Base-by-base conservation (phyloP, 495 filamentous ascomycete genomes). In the Astrothelium macrocarpum region DNA sequence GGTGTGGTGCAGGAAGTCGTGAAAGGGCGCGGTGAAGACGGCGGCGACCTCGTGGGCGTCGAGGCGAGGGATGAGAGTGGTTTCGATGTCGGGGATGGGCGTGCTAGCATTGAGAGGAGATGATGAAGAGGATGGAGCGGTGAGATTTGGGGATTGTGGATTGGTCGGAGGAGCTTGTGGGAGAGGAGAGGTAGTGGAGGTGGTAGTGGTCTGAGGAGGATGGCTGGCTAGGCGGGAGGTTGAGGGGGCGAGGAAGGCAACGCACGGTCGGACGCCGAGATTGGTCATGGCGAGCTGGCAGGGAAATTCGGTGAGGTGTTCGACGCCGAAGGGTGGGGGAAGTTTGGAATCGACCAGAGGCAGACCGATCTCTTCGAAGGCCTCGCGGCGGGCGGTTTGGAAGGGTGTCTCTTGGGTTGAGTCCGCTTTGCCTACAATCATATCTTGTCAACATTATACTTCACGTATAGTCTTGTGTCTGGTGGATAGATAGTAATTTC, bases 361-460 rank as follows among this genome's bases (percentile, higher is more conserved):
- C 0, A 96, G 83, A 1, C 91, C 91, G 71, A 96, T 95, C 75
- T 96, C 91, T 70, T 96, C 91, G 70, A 79, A 85, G 14, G 91
- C 91, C 81, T 96, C 91, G 71, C 91, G 84, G 23, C 91, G 85
- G 26, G 91, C 90, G 56, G 90, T 94, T 71, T 89, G 79, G 73
- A 88, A 85, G 73, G 81, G 72, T 1, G 78, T 79, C 70, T 84
- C 83, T 20, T 70, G 28, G 3, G 76, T 63, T 1, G 72, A 68
- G 66, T 82, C 80, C 60, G 81, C 78, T 75, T 82, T 82, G 49
- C 80, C 49, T 56, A 16, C 7, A 56, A 2, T 11, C 7, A 11
- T 56, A 10, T 28, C 77, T 80, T 64, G 5, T 36, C 29, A 29
- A 23, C 28, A n/a, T 29, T 53, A 66, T 12, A 12, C 23, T 23